phyloP scores from a whole-genome alignment of 169 alveolate species.

The Plasmodium adleri region DNA sequence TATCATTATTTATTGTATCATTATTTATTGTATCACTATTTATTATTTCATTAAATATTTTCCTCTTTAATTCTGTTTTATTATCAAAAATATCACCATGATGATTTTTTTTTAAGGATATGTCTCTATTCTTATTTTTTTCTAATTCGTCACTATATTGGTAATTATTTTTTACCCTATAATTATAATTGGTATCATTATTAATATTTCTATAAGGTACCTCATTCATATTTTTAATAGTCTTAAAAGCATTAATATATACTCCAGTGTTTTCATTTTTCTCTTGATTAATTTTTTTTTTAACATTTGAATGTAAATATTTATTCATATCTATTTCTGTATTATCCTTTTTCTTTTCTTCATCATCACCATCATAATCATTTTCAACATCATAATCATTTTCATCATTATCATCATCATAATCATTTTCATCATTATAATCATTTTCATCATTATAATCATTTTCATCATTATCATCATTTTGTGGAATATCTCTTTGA shows the following conservation, averaged over 20 bases:
- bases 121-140: too few species aligned
- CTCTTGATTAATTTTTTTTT: too few species aligned
- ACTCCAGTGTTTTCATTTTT: too few species aligned
- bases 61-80: neutral
- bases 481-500: neutral
- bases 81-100: neutral
- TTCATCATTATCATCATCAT: neutral
- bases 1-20: neutral
- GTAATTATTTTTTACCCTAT: constrained; percentile 5
- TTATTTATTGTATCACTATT: neutral
- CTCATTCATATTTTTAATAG: too few species aligned
- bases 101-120: too few species aligned
- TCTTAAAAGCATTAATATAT: too few species aligned
- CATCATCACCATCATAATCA: neutral
- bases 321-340: too few species aligned
- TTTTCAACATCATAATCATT: neutral
- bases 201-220: neutral
- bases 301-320: too few species aligned
- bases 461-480: neutral
- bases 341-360: too few species aligned
- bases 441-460: neutral
- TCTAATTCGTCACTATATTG: neutral
- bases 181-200: neutral
- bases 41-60: neutral
- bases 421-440: too few species aligned